Evolutionary conservation across 768 basidiomycete genomes (phyloP), one percentile per base, ranked within the genome.

Genomic region (Suillus alpinus): DNA sequence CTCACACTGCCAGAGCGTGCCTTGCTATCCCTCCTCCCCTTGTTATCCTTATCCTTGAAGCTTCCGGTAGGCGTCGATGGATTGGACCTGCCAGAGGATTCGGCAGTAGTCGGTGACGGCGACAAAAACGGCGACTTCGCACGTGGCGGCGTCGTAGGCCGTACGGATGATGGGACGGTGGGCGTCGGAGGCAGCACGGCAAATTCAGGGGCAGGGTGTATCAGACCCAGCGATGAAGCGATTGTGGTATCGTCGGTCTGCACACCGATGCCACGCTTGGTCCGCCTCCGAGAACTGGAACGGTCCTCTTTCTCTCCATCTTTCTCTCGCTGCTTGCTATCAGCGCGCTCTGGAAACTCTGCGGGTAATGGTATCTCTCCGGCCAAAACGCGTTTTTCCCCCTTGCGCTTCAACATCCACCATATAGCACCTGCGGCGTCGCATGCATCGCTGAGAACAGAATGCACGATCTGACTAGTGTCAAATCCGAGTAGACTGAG

Each of bases 341-440:
- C 23, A 23, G 23, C 36, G 5, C 9, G 23, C 36, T 16, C 71
- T 32, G 58, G 18, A 56, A 7, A 36, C 16, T 59, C 58, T 6
- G 13, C 32, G 12, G 46, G 36, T 36, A 47, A 53, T 14, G 46
- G 34, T 23, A 53, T 34, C 7, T 52, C 75, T 43, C 81, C 80
- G 47, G 76, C 78, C 23, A 80, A 32, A 10, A 78, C 79, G 49
- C 80, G 83, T 64, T 86, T 78, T 84, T 82, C 94, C 20, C 86
- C 83, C 67, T 87, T 95, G 71, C 87, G 84, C 72, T 87, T 89
- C 53, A 98, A 78, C 83, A 96, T 92, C 97, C 97, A 99, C 95
- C 95, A 99, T 8, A 93, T 75, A 1, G n/a, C n/a, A n/a, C n/a
- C n/a, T n/a, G n/a, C n/a, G n/a, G n/a, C n/a, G n/a, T n/a, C n/a